These are phyloP conservation scores for Penicillium daleae DNA, from an alignment of 495 filamentous ascomycete genomes.

Conservation along the genomic window DNA sequence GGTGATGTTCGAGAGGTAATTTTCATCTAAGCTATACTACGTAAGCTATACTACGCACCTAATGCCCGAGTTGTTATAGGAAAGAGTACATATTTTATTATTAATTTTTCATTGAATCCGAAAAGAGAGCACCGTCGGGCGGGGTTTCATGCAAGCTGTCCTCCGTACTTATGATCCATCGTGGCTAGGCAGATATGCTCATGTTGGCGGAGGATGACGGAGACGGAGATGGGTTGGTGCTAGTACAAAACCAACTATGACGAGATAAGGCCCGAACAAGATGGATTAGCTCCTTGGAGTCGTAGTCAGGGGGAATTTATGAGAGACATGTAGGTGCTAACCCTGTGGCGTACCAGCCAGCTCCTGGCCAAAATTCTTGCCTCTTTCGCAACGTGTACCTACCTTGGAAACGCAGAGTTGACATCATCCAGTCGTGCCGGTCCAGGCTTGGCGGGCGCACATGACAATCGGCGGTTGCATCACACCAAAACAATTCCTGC, in stretches of 20 bases:
- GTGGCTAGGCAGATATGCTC: constrained; percentile 1
- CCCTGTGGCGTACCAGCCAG: background rate
- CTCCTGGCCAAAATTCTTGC: background rate
- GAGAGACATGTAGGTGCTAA: background rate
- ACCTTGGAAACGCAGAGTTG: too few relatives aligned
- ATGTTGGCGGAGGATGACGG: constrained; percentile 1
- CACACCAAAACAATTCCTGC: constrained; percentile 28
- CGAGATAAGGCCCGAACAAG: constrained; percentile 2
- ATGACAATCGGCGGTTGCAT: constrained; percentile 24
- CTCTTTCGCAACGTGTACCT: too few relatives aligned
- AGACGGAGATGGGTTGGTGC: background rate
- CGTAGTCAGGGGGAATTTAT: background rate
- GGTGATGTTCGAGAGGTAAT: too few relatives aligned
- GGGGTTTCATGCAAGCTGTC: background rate
- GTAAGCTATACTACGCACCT: background rate
- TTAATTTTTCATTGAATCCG: too few relatives aligned
- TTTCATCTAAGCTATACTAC: too few relatives aligned
- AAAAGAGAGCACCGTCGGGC: background rate
- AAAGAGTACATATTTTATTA: too few relatives aligned
- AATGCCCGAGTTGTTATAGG: background rate
- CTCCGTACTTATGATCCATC: background rate
- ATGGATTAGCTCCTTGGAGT: background rate
- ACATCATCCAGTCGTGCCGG: constrained; percentile 23
- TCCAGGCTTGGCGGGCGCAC: constrained; percentile 23
- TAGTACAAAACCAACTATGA: background rate